Conservation (phyloP, 225 moss, liverwort and hornwort species). For the Pseudoscleropodium purum region DNA sequence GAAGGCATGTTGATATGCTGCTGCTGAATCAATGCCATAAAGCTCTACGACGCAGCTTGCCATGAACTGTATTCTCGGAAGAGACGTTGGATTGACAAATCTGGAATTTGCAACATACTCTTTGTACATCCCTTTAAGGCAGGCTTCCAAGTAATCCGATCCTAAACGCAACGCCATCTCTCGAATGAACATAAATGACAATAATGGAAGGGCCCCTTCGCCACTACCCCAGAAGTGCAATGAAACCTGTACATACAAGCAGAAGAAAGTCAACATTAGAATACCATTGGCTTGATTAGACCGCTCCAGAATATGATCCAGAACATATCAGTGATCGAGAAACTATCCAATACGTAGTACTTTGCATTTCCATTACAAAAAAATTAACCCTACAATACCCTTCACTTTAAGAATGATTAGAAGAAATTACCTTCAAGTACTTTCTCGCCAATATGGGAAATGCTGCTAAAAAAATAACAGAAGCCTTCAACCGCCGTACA, state of each 20-base stretch:
- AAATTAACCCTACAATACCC: neutral
- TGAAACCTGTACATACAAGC: conserved; percentile 40
- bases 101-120: conserved; percentile 73
- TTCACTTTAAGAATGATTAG: neutral
- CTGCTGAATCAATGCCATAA: conserved; percentile 72
- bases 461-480: conserved; percentile 63
- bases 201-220: conserved; percentile 74
- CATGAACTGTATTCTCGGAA: conserved; percentile 87
- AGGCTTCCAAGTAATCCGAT: conserved; percentile 49
- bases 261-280: neutral
- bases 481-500: conserved; percentile 66
- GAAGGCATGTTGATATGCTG: conserved; percentile 83
- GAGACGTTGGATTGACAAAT: conserved; percentile 80
- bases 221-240: conserved; percentile 88
- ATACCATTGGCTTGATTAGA: neutral
- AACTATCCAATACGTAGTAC: neutral
- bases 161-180: conserved; percentile 88
- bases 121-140: conserved; percentile 84
- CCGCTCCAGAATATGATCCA: neutral
- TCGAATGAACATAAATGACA: conserved; percentile 75
- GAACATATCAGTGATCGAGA: neutral
- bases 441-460: conserved; percentile 72
- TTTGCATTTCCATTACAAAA: neutral
- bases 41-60: conserved; percentile 82
- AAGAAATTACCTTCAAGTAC: conserved; percentile 59